These are phyloP conservation scores for Cucumis cinereus DNA, from an alignment of 306 rosid genomes.

Conservation along the genomic window DNA sequence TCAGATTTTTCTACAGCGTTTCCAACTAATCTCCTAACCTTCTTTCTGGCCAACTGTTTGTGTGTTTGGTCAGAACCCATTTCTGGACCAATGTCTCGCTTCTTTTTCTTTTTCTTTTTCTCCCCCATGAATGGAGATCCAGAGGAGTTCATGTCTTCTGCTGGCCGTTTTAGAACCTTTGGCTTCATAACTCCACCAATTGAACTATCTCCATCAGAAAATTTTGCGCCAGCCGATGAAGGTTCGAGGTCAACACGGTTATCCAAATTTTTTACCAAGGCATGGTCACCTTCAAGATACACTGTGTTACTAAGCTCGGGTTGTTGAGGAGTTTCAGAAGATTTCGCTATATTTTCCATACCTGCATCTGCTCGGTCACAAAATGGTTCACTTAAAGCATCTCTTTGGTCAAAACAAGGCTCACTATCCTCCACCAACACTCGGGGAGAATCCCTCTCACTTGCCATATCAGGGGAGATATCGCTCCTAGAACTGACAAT, in stretches of 20 bases:
- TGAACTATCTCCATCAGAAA: constrained; percentile 14
- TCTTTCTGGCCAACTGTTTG: constrained; percentile 28
- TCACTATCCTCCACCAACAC: constrained; percentile 22
- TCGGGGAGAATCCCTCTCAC: constrained; percentile 17
- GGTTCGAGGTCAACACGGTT: constrained; percentile 10
- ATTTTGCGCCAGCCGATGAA: constrained; percentile 14
- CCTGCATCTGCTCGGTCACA: background rate
- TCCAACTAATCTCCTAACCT: constrained; percentile 13
- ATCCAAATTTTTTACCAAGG: constrained; percentile 11
- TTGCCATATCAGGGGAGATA: constrained; percentile 15
- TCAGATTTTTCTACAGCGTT: constrained; percentile 28
- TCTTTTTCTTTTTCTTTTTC: constrained; percentile 59
- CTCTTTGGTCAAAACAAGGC: constrained; percentile 17
- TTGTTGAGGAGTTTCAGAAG: constrained; percentile 20
- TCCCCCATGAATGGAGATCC: constrained; percentile 29
- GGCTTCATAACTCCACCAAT: constrained; percentile 41
- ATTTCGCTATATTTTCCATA: constrained; percentile 10
- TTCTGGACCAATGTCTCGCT: constrained; percentile 23
- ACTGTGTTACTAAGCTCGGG: constrained; percentile 17
- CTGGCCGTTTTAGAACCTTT: constrained; percentile 43
- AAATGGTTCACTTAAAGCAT: constrained; percentile 17
- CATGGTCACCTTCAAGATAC: constrained; percentile 15
- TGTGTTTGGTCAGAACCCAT: constrained; percentile 24
- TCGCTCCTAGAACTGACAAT: background rate
- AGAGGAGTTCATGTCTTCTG: constrained; percentile 31